Evolutionary conservation across 2,329 filamentous ascomycete genomes (phyloP), one percentile per base, ranked within the genome.

Genomic region (Allantophomopsis lycopodina): DNA sequence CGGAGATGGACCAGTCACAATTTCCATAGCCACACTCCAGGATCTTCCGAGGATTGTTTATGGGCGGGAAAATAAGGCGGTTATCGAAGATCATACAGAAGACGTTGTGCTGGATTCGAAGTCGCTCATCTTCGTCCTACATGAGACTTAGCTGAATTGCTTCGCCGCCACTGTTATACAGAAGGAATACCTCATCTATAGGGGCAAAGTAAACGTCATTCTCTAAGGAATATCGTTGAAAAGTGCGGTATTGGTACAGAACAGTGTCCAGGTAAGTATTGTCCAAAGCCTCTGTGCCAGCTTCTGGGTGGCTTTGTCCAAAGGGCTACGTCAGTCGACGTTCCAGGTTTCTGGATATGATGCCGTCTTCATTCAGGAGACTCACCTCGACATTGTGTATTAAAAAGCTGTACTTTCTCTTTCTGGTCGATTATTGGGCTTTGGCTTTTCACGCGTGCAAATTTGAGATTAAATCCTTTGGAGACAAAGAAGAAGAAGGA

Each of bases 21-120:
- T 75, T 68, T 32, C 82, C 82, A 56, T 75, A 82, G 0, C 82
- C 82, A 49, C 79, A 85, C 42, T 87, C 82, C 20, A 87, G 64
- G 33, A 86, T 68, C 50, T 69, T 70, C 48, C 63, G 61, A 17
- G 72, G 69, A 20, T 65, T 61, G 35, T 55, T 59, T 37, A 84
- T 61, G 5, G 77, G 77, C n/a, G 81, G 79, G 44, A 86, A 83
- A 50, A 86, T 71, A 18, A 83, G 62, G 47, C 75, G 68, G 42
- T 70, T 62, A 46, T 85, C 77, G 53, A 86, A 84, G 39, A 81
- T 62, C 47, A 60, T 67, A 44, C 63, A 68, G 46, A 85, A 69
- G 15, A 83, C 66, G 34, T 62, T 60, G 54, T 86, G 77, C 57
- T 79, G 69, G 41, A 71, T 59, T 40, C 75, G 70, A 42, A 83